Base-by-base conservation (phyloP, 2,329 filamentous ascomycete species). In the Zymoseptoria ardabiliae region DNA sequence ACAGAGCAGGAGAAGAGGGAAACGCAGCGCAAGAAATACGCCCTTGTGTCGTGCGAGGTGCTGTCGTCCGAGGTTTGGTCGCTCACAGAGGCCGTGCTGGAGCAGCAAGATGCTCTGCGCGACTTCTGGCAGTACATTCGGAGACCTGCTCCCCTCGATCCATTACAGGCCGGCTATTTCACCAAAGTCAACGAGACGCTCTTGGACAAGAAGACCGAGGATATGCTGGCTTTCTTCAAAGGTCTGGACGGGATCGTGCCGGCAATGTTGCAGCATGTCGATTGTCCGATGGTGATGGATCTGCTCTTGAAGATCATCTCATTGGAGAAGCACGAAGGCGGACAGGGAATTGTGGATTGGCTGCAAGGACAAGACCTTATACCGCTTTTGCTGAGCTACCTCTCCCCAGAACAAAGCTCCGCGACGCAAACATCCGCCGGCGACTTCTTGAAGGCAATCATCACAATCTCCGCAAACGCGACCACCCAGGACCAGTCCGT, bases 401-500 rank as follows among this genome's bases (percentile, higher is more conserved):
- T 99, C 21, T 88, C 90, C 2, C 87, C 91, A 0, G 86, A 95
- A 62, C 86, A 95, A 70, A 89, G 86, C 63, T 90, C 91, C 73
- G 90, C 93, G 1, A 95, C 94, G 2, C 94, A 99, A 74, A 97
- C 94, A 0, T 95, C 94, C 0, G 94, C 94, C 0, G 94, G 94
- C 50, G 94, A 99, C 72, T 99, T 99, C 67, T 83, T 99, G 69
- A 99, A 99, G 74, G 94, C 94, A 50, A 97, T 99, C 71, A 97
- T 99, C 66, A 99, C 94, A 23, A 97, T 99, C 60, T 97, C 94
- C 1, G 94, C 94, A 61, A 99, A 99, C 71, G 94, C 94, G 2
- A 97, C 93, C 1, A 94, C 96, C 68, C 96, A 97, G 70, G 94
- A 99, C 70, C 92, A 97, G 72, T 94, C 93, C n/a, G 97, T 95